phyloP scores from a whole-genome alignment of 768 basidiomycete genomes.

The Lepiota venenata region DNA sequence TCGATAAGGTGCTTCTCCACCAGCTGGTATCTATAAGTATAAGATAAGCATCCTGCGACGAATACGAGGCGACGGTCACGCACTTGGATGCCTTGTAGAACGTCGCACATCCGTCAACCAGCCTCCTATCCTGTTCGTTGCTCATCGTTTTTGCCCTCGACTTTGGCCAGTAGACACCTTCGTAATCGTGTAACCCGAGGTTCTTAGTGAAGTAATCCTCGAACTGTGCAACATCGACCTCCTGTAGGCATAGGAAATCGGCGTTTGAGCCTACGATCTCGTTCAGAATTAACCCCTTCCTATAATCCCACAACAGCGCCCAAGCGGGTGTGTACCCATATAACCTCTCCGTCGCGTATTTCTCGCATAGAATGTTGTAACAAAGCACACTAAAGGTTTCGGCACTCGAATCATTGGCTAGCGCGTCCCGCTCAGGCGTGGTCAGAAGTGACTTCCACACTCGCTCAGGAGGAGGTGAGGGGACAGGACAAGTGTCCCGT shows the following conservation, averaged over 20 bases:
- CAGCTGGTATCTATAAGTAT: conserved; percentile 70
- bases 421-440: conserved; percentile 54
- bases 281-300: conserved; percentile 82
- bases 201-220: conserved; percentile 85
- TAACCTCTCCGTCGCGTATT: conserved; percentile 80
- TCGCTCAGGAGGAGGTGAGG: conserved; percentile 77
- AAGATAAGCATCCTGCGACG: conserved; percentile 13
- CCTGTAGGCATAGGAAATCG: conserved; percentile 94
- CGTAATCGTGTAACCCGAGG: conserved; percentile 75
- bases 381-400: conserved; percentile 81
- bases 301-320: conserved; percentile 95
- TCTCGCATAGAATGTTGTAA: conserved; percentile 95
- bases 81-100: conserved; percentile 92
- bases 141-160: conserved; percentile 91
- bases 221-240: conserved; percentile 90
- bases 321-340: conserved; percentile 97
- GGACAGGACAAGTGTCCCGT: conserved; percentile 90
- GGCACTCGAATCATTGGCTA: conserved; percentile 56
- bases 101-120: conserved; percentile 94
- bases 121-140: conserved; percentile 70
- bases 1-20: conserved; percentile 94
- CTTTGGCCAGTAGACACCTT: conserved; percentile 90
- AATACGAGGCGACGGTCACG: conserved; percentile 28
- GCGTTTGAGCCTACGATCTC: conserved; percentile 80
- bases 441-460: conserved; percentile 66